Evolutionary conservation across 1,284 basidiomycete genomes (phyloP).

Genomic region (Tilletia walkeri): DNA sequence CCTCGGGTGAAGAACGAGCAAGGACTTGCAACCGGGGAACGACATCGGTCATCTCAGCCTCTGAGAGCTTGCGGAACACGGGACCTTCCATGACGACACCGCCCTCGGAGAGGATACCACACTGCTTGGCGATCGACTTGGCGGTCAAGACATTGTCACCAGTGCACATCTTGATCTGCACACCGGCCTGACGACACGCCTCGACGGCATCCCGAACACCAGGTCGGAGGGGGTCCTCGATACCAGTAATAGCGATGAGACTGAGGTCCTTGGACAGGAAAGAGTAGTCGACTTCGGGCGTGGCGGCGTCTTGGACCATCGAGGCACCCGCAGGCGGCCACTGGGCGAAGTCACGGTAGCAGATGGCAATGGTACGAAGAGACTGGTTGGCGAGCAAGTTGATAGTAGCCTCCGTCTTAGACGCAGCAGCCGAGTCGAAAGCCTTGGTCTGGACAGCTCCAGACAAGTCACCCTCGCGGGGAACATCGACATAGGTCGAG

Average conservation of each 20-base stretch:
- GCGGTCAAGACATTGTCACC: slow-evolving; percentile 89
- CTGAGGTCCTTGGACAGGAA: slow-evolving; percentile 72
- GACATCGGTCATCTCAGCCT: slow-evolving; percentile 60
- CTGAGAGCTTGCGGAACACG: slow-evolving; percentile 62
- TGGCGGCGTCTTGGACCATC: slow-evolving; percentile 59
- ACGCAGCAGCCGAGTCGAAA: slow-evolving; percentile 61
- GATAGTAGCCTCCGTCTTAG: slow-evolving; percentile 75
- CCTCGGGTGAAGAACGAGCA: slow-evolving; percentile 94
- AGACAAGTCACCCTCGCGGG: slow-evolving; percentile 23
- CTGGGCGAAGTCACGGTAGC: slow-evolving; percentile 77
- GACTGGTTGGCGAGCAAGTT: slow-evolving; percentile 96
- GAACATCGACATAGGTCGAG: slow-evolving; percentile 69
- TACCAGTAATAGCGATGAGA: slow-evolving; percentile 83
- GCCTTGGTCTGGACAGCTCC: slow-evolving; percentile 63
- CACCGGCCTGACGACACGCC: slow-evolving; percentile 82
- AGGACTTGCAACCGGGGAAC: slow-evolving; percentile 64
- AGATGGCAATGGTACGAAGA: slow-evolving; percentile 85
- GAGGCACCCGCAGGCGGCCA: slow-evolving; percentile 72
- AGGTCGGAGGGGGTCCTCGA: slow-evolving; percentile 89
- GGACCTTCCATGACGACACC: slow-evolving; percentile 98
- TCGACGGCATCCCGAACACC: slow-evolving; percentile 85
- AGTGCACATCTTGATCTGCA: slow-evolving; percentile 98
- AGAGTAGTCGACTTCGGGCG: slow-evolving; percentile 66
- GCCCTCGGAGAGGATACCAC: slow-evolving; percentile 86
- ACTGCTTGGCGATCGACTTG: slow-evolving; percentile 88